Percentiles rank a stretch among this genome's conserved stretches.
Evolutionary conservation across 1,284 basidiomycete species (phyloP).

Genomic region (Cryptococcus neoformans): DNA sequence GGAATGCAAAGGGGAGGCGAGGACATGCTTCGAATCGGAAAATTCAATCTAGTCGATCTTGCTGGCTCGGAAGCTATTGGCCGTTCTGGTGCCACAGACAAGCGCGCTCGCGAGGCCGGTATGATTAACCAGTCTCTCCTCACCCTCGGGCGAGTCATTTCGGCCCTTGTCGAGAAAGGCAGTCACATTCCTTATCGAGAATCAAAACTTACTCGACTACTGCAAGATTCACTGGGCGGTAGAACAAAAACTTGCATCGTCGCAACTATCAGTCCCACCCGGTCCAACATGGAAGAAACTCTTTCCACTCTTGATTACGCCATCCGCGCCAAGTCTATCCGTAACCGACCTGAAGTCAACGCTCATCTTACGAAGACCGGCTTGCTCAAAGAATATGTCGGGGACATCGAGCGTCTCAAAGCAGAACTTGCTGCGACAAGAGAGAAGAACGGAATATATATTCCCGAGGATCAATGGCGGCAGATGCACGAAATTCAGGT

Average conservation of each 20-base stretch:
- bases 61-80: conserved; percentile 99
- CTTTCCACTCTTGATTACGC: conserved; percentile 98
- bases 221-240: conserved; percentile 99
- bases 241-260: conserved; percentile 98
- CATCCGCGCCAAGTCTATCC: conserved; percentile 90
- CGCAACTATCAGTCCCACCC: conserved; percentile 88
- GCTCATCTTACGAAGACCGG: conserved; percentile 90
- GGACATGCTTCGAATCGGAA: conserved; percentile 88
- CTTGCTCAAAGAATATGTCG: conserved; percentile 89
- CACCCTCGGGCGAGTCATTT: conserved; percentile 95
- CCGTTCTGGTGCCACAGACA: conserved; percentile 83
- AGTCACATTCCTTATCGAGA: conserved; percentile 89
- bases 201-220: conserved; percentile 87
- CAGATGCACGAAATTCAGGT: conserved; percentile 77
- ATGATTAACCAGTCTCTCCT: conserved; percentile 99
- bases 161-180: conserved; percentile 88
- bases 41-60: conserved; percentile 94
- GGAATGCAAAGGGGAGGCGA: conserved; percentile 61
- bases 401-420: conserved; percentile 93
- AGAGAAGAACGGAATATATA: conserved; percentile 92
- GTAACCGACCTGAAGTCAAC: conserved; percentile 94
- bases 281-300: conserved; percentile 94
- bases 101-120: conserved; percentile 91
- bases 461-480: conserved; percentile 83
- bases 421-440: conserved; percentile 79